Evolutionary conservation across 2,329 filamentous ascomycete species (phyloP).

Genomic region (Stagonosporopsis chrysanthemi): DNA sequence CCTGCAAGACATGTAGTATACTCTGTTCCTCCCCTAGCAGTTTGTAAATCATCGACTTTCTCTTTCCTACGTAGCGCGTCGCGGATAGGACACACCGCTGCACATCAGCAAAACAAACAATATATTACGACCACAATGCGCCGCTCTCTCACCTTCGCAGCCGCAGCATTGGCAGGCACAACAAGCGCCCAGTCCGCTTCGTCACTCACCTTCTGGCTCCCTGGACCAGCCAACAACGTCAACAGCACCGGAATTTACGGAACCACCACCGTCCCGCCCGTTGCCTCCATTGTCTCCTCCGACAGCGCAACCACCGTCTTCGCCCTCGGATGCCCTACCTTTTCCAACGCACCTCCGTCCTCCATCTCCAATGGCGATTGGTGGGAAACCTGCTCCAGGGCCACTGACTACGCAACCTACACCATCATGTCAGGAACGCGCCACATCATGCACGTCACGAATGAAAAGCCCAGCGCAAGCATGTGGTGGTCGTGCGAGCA

Average conservation of each 20-base stretch:
- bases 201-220: constrained; percentile 8
- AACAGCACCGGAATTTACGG: neutral
- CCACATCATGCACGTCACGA: neutral
- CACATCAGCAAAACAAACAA: too few relatives aligned
- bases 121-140: neutral
- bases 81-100: neutral
- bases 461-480: neutral
- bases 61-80: neutral
- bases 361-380: neutral
- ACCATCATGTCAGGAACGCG: constrained; percentile 2
- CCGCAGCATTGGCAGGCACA: neutral
- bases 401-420: constrained; percentile 1
- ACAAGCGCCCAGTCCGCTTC: constrained; percentile 1
- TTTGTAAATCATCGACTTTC: neutral
- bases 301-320: constrained; percentile 12
- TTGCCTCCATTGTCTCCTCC: constrained; percentile 14
- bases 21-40: neutral
- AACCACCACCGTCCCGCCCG: constrained; percentile 1
- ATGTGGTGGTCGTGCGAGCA: constrained; percentile 14
- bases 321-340: constrained; percentile 8
- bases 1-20: constrained; percentile 1
- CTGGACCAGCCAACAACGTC: constrained; percentile 3
- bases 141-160: neutral
- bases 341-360: neutral
- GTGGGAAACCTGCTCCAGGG: constrained; percentile 1